Base-by-base conservation (phyloP, 2,329 filamentous ascomycete genomes). In the Coleophoma cylindrospora region DNA sequence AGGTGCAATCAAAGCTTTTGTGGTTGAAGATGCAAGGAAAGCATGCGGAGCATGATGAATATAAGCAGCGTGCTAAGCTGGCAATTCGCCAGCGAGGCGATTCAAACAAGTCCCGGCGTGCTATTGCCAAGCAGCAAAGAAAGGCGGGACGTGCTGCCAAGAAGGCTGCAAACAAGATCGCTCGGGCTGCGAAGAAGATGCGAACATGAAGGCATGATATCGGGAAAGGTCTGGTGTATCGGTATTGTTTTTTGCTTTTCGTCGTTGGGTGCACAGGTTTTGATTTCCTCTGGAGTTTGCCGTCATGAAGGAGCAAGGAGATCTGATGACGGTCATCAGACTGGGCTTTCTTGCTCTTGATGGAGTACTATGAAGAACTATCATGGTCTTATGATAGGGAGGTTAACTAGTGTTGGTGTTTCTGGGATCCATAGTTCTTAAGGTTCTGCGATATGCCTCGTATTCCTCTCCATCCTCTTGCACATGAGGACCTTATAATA, bases 381-480 rank as follows among this genome's bases (percentile, higher is more conserved):
- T 61, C 74, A 71, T 1, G 71, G 83, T 6, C 80, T 84, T 64
- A 83, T 75, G 77, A 84, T 61, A 81, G 77, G 60, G 75, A 68
- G 51, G 71, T 72, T 65, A 71, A 54, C 43, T 45, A 27, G 41
- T 44, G 21, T 17, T 38, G 50, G 47, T 55, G 50, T 55, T 53
- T 14, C 43, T 53, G 53, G 45, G 36, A 12, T 38, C 36, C 36
- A 38, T 38, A 38, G 11, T 38, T 38, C 36, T 40, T 49, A 48
- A 38, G 7, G 36, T 38, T 38, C 15, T 38, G 36, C 36, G 15
- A 38, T 38, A 38, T 54, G 52, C 54, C 49, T 43, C 46, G 27
- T 27, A 27, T 10, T 27, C 6, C 27, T 27, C 27, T 27, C 9
- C 27, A 27, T 27, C 27, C 27, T 27, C 27, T 27, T 27, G 27